Evolutionary conservation across 495 filamentous ascomycete genomes (phyloP).

Genomic region (Zalerion maritima): DNA sequence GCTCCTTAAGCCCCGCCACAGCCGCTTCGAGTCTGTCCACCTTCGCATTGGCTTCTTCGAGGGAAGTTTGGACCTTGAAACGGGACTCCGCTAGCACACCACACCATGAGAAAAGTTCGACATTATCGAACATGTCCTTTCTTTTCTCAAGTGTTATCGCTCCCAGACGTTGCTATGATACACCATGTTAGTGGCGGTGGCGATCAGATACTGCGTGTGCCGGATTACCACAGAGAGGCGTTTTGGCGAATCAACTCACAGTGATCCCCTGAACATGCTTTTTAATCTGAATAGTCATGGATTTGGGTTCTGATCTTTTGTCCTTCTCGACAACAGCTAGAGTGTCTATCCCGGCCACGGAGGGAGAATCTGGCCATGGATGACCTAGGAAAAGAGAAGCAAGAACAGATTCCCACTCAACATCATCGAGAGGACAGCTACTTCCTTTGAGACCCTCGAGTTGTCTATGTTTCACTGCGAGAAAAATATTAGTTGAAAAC

Average conservation of each 20-base stretch:
- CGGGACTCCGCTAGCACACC: conserved; percentile 22
- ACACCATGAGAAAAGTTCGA: conserved; percentile 64
- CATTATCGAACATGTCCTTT: conserved; percentile 46
- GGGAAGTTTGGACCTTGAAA: conserved; percentile 20
- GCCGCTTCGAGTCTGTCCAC: conserved; percentile 33
- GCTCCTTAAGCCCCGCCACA: conserved; percentile 31
- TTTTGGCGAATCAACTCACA: too few relatives aligned
- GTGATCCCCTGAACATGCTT: conserved; percentile 33
- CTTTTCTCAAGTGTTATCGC: conserved; percentile 44
- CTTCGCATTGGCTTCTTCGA: conserved; percentile 27
- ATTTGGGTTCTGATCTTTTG: too few relatives aligned
- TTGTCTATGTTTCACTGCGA: conserved; percentile 19
- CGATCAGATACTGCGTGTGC: background rate
- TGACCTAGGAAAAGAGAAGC: conserved; percentile 21
- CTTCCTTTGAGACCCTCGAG: conserved; percentile 12
- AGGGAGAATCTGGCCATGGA: too few relatives aligned
- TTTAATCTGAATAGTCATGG: conserved; percentile 25
- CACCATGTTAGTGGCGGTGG: conserved; percentile 4
- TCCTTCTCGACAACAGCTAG: conserved; percentile 22
- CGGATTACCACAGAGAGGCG: background rate
- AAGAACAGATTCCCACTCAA: conserved; percentile 32
- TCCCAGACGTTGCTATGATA: conserved; percentile 52
- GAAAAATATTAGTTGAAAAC: too few relatives aligned
- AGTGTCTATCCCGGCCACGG: conserved; percentile 24
- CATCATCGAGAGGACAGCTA: conserved; percentile 20